Percentiles rank a stretch among this genome's conserved stretches.
These are phyloP conservation scores for Tinospora cordifolia DNA, from an alignment of 164 flowering plant species.

Conservation along the genomic window DNA sequence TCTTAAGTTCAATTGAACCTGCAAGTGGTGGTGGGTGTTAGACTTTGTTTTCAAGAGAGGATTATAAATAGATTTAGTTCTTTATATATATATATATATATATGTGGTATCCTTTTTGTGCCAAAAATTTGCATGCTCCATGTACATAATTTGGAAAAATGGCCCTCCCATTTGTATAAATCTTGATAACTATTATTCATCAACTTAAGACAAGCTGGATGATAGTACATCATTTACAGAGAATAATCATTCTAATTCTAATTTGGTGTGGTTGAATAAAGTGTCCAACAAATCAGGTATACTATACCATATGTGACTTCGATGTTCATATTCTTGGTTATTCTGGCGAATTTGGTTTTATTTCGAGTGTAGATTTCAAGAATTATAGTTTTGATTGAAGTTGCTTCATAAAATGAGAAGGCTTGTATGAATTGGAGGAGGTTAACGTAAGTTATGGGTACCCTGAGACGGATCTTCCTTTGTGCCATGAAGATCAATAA, in stretches of 20 bases:
- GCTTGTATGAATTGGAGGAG: no score
- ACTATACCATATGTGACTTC: background rate
- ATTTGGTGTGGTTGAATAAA: no score
- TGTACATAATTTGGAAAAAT: slow-evolving; percentile 20
- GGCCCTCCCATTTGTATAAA: slow-evolving; percentile 11
- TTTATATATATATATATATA: slow-evolving; percentile 1
- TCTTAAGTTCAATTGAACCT: slow-evolving; percentile 87
- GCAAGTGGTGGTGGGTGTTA: slow-evolving; percentile 72
- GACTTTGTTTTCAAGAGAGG: background rate
- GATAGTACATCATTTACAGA: background rate
- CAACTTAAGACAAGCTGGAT: slow-evolving; percentile 7
- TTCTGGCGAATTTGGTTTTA: background rate
- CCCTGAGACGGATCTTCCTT: no score
- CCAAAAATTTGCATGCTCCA: slow-evolving; percentile 9
- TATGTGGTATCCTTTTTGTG: background rate
- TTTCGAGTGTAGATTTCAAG: background rate
- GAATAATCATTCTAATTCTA: background rate
- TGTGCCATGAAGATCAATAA: no score
- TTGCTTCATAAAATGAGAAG: no score
- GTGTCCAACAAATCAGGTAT: background rate
- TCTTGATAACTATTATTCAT: slow-evolving; percentile 9
- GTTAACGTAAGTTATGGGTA: no score
- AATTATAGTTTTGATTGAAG: background rate
- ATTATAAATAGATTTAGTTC: slow-evolving; percentile 1
- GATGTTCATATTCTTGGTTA: background rate